A percentile compares a stretch with the other conserved stretches of the same genome.
These are phyloP conservation scores for Rhynchosporium secalis DNA, from an alignment of 2,329 filamentous ascomycete species.

Conservation along the genomic window DNA sequence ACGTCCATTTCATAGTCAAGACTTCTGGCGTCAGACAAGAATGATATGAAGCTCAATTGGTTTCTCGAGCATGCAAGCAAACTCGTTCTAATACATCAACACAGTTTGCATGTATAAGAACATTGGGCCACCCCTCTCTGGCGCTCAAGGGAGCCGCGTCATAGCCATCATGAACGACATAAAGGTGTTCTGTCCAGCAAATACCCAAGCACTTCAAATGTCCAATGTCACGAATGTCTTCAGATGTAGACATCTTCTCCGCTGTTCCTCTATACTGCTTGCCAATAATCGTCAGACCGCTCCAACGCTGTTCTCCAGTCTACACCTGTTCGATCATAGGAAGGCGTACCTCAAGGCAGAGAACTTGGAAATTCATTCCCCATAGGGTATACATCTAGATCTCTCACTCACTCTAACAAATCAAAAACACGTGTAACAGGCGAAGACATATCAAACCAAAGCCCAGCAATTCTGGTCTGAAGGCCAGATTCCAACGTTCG, in stretches of 20 bases:
- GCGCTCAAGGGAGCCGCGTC: slow-evolving; percentile 19
- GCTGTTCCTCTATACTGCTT: background rate
- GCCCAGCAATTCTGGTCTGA: slow-evolving; percentile 9
- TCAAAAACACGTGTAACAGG: background rate
- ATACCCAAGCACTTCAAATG: slow-evolving; percentile 16
- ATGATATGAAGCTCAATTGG: background rate
- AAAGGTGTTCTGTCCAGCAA: slow-evolving; percentile 21
- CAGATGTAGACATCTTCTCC: slow-evolving; percentile 18
- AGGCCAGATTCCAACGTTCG: slow-evolving; percentile 17
- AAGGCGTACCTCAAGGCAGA: slow-evolving; percentile 18
- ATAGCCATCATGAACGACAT: slow-evolving; percentile 26
- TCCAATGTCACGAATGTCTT: slow-evolving; percentile 14
- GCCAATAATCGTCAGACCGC: slow-evolving; percentile 5
- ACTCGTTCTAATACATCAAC: background rate
- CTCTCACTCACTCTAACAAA: background rate
- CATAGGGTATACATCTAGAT: background rate
- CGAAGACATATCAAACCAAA: slow-evolving; percentile 12
- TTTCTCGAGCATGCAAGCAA: background rate
- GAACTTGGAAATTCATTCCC: slow-evolving; percentile 23
- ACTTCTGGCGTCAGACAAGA: background rate
- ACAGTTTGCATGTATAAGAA: slow-evolving; percentile 14
- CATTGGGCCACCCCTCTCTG: slow-evolving; percentile 23
- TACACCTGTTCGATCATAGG: background rate
- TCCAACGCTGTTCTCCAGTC: slow-evolving; percentile 24
- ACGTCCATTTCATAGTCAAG: background rate